Conservation (phyloP, 768 basidiomycete genomes). For the Peribolospora baueri region DNA sequence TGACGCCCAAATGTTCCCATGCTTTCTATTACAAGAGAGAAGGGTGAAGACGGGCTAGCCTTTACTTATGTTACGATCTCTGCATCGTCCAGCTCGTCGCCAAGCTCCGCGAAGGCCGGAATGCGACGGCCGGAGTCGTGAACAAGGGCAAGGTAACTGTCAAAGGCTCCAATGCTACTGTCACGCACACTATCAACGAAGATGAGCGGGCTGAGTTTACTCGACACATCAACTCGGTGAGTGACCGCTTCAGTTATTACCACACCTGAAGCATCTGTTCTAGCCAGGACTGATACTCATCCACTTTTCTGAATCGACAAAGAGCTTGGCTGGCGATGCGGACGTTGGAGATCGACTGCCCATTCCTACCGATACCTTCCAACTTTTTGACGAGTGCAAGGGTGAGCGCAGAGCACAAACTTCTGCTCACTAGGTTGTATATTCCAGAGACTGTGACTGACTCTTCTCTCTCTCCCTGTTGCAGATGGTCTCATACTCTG, state of each 20-base stretch:
- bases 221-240: constrained; percentile 85
- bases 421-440: neutral
- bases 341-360: constrained; percentile 64
- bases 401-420: constrained; percentile 15
- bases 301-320: neutral
- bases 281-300: neutral
- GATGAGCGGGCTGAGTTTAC: constrained; percentile 89
- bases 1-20: constrained; percentile 9
- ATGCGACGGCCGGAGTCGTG: constrained; percentile 26
- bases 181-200: constrained; percentile 91
- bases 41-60: neutral
- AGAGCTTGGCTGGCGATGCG: constrained; percentile 77
- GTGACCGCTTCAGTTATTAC: constrained; percentile 13
- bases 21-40: neutral
- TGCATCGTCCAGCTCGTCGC: constrained; percentile 37
- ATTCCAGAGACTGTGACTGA: neutral
- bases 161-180: constrained; percentile 80
- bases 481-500: constrained; percentile 79
- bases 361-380: constrained; percentile 91
- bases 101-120: constrained; percentile 31
- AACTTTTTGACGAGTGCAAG: constrained; percentile 86
- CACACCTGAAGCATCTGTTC: neutral
- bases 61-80: neutral
- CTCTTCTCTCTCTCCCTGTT: neutral
- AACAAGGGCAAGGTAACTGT: constrained; percentile 64